Evolutionary conservation across 129 eudicot species (phyloP), one percentile per base, ranked within the genome.

Genomic region (Ambrosia trifida): DNA sequence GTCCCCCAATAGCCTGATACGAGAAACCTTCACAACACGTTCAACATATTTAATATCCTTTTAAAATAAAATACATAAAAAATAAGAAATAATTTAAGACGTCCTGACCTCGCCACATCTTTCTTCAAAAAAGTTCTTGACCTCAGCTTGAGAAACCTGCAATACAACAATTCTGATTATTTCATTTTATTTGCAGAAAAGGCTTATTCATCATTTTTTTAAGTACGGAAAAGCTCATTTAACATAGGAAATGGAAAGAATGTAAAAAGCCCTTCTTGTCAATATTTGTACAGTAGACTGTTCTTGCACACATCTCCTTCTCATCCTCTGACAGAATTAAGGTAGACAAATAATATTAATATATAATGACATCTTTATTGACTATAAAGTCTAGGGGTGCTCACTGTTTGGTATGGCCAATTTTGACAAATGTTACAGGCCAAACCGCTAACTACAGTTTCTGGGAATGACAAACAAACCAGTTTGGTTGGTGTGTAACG

Each of bases 211-310:
- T 24, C 60, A 66, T 13, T 44, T 57, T 28, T 20, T 62, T 43
- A 69, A 49, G 8, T 11, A 51, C 18, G 24, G 28, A 35, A 57
- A 12, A 3, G 35, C 28, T 45, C 14, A 68, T 33, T 43, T 41
- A 50, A 51, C 5, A 13, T 7, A 68, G 4, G 68, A 51, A 73
- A 19, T 11, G 50, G 16, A 35, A 78, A 57, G 45, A 19, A 61
- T 14, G 59, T 44, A 64, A 40, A 49, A 68, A 89, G n/a, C n/a
- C 98, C 98, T 80, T 87, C 82, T 94, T 94, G 82, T 94, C 98
- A 74, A 94, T 94, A 76, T 89, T 94, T 84, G 98, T 94, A 79
- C 96, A 94, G 77, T 94, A 94, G 67, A 93, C 96, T 41, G 98
- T 93, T 84, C 96, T 82, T 56, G 93, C 95, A 66, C 98, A 93